phyloP scores from a whole-genome alignment of 371 early-diverging fungal genomes.

The Mortierella sp. region DNA sequence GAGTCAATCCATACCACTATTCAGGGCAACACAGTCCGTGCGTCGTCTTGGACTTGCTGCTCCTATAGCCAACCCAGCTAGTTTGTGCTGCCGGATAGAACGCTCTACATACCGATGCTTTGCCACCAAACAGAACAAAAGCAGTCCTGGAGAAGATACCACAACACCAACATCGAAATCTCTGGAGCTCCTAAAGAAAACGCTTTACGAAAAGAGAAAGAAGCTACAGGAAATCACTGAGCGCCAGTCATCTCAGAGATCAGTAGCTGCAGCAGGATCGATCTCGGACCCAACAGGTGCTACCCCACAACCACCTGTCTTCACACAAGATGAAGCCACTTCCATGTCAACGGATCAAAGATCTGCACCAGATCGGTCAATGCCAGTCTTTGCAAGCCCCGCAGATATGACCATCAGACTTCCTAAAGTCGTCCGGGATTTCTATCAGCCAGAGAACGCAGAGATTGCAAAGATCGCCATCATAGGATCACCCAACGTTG shows the following conservation, averaged over 20 bases:
- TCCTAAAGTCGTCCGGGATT: constrained; percentile 56
- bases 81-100: background rate
- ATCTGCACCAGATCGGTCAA: constrained; percentile 15
- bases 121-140: constrained; percentile 28
- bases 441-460: constrained; percentile 75
- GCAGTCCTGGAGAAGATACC: constrained; percentile 7
- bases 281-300: background rate
- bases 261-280: background rate
- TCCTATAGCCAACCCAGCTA: background rate
- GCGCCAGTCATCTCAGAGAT: constrained; percentile 4
- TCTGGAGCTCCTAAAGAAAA: constrained; percentile 27
- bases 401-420: constrained; percentile 46
- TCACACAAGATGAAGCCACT: background rate
- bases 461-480: constrained; percentile 73
- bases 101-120: constrained; percentile 9
- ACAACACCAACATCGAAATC: constrained; percentile 23
- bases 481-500: constrained; percentile 85
- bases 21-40: constrained; percentile 4
- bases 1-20: background rate
- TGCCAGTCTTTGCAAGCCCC: constrained; percentile 46
- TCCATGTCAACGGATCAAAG: background rate
- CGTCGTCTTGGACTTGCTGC: background rate
- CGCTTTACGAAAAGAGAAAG: constrained; percentile 26
- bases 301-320: background rate
- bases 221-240: constrained; percentile 35